Percentiles rank a stretch among this genome's conserved stretches.
Evolutionary conservation across 306 rosid species (phyloP).

Genomic region (Malus asiatica): DNA sequence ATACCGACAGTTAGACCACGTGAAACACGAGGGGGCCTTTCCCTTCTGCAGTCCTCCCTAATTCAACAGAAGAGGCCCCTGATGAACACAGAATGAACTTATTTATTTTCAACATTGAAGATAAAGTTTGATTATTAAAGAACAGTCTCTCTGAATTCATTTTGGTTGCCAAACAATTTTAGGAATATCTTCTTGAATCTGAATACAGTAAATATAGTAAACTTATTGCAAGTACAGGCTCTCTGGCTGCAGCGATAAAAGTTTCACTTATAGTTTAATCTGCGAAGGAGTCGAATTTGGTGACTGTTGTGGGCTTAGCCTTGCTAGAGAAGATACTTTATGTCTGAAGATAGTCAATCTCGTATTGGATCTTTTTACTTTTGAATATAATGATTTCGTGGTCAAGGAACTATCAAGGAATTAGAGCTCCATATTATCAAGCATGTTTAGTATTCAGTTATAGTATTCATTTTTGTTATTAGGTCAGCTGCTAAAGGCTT

Average conservation of each 20-base stretch:
- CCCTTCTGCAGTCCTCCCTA: not conserved
- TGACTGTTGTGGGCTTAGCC: not conserved
- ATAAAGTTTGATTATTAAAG: not conserved
- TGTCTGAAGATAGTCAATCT: not conserved
- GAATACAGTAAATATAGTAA: not conserved
- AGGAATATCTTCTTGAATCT: not conserved
- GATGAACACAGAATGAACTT: not conserved
- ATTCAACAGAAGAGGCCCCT: not conserved
- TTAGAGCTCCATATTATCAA: not conserved
- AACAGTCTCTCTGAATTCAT: not conserved
- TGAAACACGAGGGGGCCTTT: not conserved
- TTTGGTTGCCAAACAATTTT: not conserved
- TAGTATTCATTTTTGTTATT: not conserved
- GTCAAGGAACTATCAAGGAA: not conserved
- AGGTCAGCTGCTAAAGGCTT: not conserved
- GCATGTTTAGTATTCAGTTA: not conserved
- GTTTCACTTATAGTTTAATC: not conserved
- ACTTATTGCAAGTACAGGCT: not conserved
- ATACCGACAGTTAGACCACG: not conserved
- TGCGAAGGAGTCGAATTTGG: not conserved
- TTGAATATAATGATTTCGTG: not conserved
- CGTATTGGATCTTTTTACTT: not conserved
- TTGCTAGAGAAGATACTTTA: not conserved
- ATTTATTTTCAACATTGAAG: not conserved
- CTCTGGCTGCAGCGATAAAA: not conserved